phyloP scores from a whole-genome alignment of 2,329 filamentous ascomycete genomes.

The Alternaria consortialis region DNA sequence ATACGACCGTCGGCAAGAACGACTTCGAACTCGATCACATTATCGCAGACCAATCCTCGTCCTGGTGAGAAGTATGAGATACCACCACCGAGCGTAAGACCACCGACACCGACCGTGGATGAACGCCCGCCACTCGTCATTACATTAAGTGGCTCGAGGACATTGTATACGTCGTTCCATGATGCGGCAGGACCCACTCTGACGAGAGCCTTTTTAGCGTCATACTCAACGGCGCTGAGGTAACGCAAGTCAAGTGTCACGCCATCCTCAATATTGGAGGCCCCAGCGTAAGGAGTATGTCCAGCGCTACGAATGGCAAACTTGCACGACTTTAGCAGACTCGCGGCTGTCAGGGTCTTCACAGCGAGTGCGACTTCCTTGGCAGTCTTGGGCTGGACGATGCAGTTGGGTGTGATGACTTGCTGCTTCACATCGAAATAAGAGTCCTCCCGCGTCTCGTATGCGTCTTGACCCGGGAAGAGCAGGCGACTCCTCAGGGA shows the following conservation, averaged over 20 bases:
- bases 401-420: constrained; percentile 30
- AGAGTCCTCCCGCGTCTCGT: constrained; percentile 20
- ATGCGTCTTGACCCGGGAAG: constrained; percentile 25
- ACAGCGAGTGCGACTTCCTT: constrained; percentile 30
- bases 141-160: constrained; percentile 33
- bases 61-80: constrained; percentile 41
- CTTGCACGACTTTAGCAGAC: constrained; percentile 18
- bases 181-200: constrained; percentile 35
- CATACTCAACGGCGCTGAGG: constrained; percentile 30
- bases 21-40: constrained; percentile 43
- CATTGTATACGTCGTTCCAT: constrained; percentile 38
- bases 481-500: constrained; percentile 21
- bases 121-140: constrained; percentile 38
- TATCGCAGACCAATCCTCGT: constrained; percentile 43
- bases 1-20: constrained; percentile 45
- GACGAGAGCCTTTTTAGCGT: constrained; percentile 24
- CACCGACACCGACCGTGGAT: constrained; percentile 36
- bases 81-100: constrained; percentile 40
- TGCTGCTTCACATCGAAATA: constrained; percentile 38
- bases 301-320: constrained; percentile 40
- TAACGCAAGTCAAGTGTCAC: constrained; percentile 39
- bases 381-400: constrained; percentile 31
- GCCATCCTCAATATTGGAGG: constrained; percentile 40
- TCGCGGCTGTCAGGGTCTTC: constrained; percentile 20
- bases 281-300: constrained; percentile 35